phyloP scores from a whole-genome alignment of 345 rosid genomes.

The Eucalyptus curtisii region DNA sequence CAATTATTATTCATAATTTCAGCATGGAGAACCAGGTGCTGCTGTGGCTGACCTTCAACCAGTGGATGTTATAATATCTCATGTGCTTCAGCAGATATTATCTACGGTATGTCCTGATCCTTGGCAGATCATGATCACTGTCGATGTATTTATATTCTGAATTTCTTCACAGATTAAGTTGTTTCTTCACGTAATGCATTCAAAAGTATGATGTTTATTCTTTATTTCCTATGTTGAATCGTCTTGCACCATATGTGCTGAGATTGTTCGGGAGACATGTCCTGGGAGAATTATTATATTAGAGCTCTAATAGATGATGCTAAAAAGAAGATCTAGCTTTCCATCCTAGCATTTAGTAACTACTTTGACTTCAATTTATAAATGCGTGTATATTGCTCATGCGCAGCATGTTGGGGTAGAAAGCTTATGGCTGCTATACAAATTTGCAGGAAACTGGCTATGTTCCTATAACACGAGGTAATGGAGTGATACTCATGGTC shows the following conservation, averaged over 20 bases:
- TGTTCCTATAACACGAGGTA: slow-evolving; percentile 89
- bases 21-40: slow-evolving; percentile 99
- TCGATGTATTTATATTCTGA: background rate
- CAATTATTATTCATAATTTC: background rate
- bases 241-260: too few species aligned
- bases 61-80: slow-evolving; percentile 87
- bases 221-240: background rate
- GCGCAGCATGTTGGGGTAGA: background rate
- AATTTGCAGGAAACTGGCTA: slow-evolving; percentile 84
- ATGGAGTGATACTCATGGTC: slow-evolving; percentile 86
- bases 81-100: slow-evolving; percentile 76
- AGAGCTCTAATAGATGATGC: background rate
- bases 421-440: background rate
- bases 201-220: background rate
- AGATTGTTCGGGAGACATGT: too few species aligned
- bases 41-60: slow-evolving; percentile 92
- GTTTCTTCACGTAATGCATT: background rate
- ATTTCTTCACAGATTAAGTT: background rate
- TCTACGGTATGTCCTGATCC: slow-evolving; percentile 44
- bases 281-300: background rate
- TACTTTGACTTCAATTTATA: background rate
- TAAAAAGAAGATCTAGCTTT: background rate
- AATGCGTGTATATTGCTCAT: background rate
- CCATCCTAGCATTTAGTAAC: background rate
- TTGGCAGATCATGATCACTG: background rate